These are phyloP conservation scores for Fusarium humuli DNA, from an alignment of 2,329 filamentous ascomycete species.

Conservation along the genomic window DNA sequence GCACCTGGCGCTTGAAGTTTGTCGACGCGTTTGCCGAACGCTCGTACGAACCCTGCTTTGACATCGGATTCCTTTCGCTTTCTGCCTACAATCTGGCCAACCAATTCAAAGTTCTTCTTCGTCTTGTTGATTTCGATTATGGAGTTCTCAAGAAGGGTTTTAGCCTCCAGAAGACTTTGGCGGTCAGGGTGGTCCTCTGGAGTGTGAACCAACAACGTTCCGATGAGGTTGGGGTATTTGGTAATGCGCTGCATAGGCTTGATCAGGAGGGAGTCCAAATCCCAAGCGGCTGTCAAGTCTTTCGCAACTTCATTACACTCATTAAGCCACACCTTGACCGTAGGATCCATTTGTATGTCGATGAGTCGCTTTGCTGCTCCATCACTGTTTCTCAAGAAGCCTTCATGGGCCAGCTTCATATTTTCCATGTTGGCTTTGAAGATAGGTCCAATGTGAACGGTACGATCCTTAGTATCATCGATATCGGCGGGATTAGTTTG, in stretches of 20 bases:
- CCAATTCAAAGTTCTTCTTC: slow-evolving; percentile 93
- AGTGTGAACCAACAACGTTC: slow-evolving; percentile 82
- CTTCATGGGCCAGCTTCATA: slow-evolving; percentile 71
- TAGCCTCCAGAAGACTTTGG: slow-evolving; percentile 67
- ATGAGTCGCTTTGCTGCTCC: slow-evolving; percentile 70
- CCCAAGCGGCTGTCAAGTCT: slow-evolving; percentile 94
- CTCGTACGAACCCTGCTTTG: slow-evolving; percentile 84
- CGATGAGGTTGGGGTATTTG: slow-evolving; percentile 90
- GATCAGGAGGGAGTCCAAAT: slow-evolving; percentile 93
- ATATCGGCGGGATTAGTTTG: slow-evolving; percentile 56
- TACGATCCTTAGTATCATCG: slow-evolving; percentile 65
- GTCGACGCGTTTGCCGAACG: slow-evolving; percentile 89
- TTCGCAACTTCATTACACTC: slow-evolving; percentile 94
- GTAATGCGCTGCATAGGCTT: slow-evolving; percentile 96
- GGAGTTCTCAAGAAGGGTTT: slow-evolving; percentile 69
- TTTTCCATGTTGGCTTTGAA: slow-evolving; percentile 68
- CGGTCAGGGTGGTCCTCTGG: slow-evolving; percentile 87
- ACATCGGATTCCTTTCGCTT: slow-evolving; percentile 92
- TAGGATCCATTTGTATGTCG: slow-evolving; percentile 71
- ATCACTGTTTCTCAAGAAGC: slow-evolving; percentile 72
- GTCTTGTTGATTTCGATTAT: slow-evolving; percentile 92
- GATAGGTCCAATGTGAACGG: slow-evolving; percentile 64
- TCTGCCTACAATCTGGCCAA: slow-evolving; percentile 86
- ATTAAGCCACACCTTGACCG: slow-evolving; percentile 85
- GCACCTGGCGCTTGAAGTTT: slow-evolving; percentile 76